A percentile compares a stretch with the other conserved stretches of the same genome.
phyloP scores from a whole-genome alignment of 805 yeast genomes.

The Ogataea polymorpha region DNA sequence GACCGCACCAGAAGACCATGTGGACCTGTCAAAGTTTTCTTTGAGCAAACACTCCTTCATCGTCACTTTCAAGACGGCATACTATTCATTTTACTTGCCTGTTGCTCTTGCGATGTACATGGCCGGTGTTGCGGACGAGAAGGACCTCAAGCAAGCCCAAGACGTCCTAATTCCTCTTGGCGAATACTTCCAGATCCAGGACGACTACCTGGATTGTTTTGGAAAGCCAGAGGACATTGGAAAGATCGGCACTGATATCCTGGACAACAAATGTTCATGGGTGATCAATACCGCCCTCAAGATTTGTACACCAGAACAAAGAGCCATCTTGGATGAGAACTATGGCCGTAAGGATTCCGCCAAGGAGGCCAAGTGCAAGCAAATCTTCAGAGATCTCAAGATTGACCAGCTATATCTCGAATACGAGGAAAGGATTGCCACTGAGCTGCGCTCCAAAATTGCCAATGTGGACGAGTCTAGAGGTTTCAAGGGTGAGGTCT shows the following conservation, averaged over 20 bases:
- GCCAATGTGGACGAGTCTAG: slow-evolving; percentile 78
- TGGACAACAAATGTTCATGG: slow-evolving; percentile 99
- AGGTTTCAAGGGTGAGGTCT: slow-evolving; percentile 89
- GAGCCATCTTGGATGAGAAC: slow-evolving; percentile 76
- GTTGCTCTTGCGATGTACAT: slow-evolving; percentile 95
- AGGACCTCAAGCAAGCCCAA: slow-evolving; percentile 82
- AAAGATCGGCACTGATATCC: slow-evolving; percentile 96
- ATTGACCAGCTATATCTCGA: slow-evolving; percentile 68
- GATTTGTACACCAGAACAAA: slow-evolving; percentile 75
- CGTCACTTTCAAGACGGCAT: slow-evolving; percentile 95
- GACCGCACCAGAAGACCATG: slow-evolving; percentile 95
- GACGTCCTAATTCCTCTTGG: slow-evolving; percentile 92
- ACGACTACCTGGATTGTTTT: slow-evolving; percentile 93
- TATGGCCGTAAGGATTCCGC: slow-evolving; percentile 79
- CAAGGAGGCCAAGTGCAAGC: slow-evolving; percentile 68
- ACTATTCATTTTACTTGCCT: slow-evolving; percentile 94
- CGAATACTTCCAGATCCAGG: slow-evolving; percentile 98
- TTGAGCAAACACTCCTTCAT: slow-evolving; percentile 90
- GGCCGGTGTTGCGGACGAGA: slow-evolving; percentile 69
- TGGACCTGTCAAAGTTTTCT: slow-evolving; percentile 83
- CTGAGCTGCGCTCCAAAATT: slow-evolving; percentile 61
- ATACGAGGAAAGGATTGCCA: slow-evolving; percentile 79
- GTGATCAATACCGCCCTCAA: slow-evolving; percentile 88
- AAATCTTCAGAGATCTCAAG: slow-evolving; percentile 68
- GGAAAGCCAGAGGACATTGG: slow-evolving; percentile 98